A percentile compares a stretch with the other conserved stretches of the same genome.
Evolutionary conservation across 225 moss, liverwort and hornwort genomes (phyloP).

Genomic region (Takakia lepidozioides): DNA sequence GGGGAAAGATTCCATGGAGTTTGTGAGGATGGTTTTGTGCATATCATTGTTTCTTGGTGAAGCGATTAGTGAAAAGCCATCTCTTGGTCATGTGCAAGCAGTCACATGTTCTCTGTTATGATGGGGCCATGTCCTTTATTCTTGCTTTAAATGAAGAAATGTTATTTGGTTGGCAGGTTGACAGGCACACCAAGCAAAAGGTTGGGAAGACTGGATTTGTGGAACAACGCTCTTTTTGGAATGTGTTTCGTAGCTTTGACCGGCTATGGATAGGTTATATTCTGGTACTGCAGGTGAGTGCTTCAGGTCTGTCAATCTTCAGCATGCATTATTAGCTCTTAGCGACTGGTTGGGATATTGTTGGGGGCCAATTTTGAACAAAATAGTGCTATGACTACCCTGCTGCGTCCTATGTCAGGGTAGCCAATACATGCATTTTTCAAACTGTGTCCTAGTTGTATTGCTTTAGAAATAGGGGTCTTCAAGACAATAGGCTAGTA

Average conservation of each 20-base stretch:
- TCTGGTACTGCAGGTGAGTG: conserved; percentile 68
- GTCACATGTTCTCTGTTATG: too few relatives aligned
- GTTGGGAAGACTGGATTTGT: conserved; percentile 99
- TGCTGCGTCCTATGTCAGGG: too few relatives aligned
- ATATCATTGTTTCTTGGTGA: not conserved
- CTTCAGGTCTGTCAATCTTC: too few relatives aligned
- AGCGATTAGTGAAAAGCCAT: too few relatives aligned
- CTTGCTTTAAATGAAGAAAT: too few relatives aligned
- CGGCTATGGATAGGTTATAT: conserved; percentile 90
- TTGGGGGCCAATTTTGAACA: not conserved
- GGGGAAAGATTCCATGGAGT: not conserved
- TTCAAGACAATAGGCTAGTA: not conserved
- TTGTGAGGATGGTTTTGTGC: not conserved
- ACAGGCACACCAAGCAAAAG: conserved; percentile 53
- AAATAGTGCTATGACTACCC: too few relatives aligned
- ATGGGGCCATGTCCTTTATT: too few relatives aligned
- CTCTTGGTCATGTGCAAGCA: too few relatives aligned
- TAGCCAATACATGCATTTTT: too few relatives aligned
- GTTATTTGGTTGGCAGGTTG: conserved; percentile 13
- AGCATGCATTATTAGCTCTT: too few relatives aligned
- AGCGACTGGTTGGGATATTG: not conserved
- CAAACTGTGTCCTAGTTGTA: conserved; percentile 1
- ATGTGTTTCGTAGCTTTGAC: conserved; percentile 92
- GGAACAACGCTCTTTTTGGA: conserved; percentile 87
- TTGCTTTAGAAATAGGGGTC: not conserved